Percentiles rank a stretch among this genome's conserved stretches.
These are phyloP conservation scores for Ascochyta clinopodiicola DNA, from an alignment of 2,329 filamentous ascomycete genomes.

Conservation along the genomic window DNA sequence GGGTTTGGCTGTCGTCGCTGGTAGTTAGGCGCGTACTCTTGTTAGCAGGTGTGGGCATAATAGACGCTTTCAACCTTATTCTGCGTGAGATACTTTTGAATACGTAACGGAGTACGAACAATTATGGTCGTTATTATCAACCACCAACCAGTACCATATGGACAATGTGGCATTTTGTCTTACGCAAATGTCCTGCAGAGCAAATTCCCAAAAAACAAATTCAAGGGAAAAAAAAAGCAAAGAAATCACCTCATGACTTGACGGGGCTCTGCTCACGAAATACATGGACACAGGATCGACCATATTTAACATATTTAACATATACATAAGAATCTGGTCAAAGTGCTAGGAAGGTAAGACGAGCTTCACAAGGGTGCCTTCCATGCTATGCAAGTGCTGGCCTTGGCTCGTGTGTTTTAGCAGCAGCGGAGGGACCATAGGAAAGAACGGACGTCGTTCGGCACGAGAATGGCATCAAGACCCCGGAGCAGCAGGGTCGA, in stretches of 20 bases:
- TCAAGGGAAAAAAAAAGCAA: no score
- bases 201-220: no score
- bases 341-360: not conserved
- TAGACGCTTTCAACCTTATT: no score
- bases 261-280: no score
- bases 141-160: no score
- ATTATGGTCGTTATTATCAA: no score
- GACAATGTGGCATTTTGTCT: no score
- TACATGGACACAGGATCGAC: no score
- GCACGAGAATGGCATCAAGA: conserved; percentile 28
- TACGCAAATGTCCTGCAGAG: no score
- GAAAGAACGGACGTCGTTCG: conserved; percentile 58
- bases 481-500: conserved; percentile 14
- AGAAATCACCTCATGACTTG: no score
- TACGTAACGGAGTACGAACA: conserved; percentile 23
- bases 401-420: conserved; percentile 47
- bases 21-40: conserved; percentile 55
- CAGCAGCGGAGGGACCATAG: conserved; percentile 57
- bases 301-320: no score
- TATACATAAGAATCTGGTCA: no score
- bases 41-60: not conserved
- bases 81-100: conserved; percentile 21
- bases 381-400: conserved; percentile 52
- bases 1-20: conserved; percentile 87
- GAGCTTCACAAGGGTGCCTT: conserved; percentile 46